Evolutionary conservation across 2,329 filamentous ascomycete genomes (phyloP), one percentile per base, ranked within the genome.

Genomic region (Colletotrichum tofieldiae): DNA sequence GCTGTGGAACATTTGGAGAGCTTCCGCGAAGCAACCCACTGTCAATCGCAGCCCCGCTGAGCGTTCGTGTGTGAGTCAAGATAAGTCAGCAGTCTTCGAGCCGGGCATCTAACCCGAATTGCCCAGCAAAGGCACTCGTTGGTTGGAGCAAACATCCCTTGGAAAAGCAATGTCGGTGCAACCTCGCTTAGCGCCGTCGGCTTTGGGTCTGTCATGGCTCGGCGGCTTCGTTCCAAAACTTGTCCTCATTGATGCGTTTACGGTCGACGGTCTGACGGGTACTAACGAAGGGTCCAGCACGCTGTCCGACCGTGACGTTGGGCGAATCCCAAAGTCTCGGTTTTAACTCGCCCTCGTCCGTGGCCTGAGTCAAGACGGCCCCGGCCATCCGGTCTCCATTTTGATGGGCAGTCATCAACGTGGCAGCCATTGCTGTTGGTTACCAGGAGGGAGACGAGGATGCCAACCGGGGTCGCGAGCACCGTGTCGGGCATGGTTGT

Each of bases 211-310:
- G n/a, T 32, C 23, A 29, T 18, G 26, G 37, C 62, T 41, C 23
- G 23, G 23, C 32, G 41, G 43, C 20, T 29, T 51, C n/a, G 9
- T 47, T 16, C 55, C 43, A 35, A 37, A 35, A 37, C 55, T 55
- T 62, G 35, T 39, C 51, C 64, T 71, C 56, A 71, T 71, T 71
- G 68, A 56, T 56, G 26, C 35, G 41, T 56, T 62, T 71, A 71
- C 68, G 61, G 45, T 39, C 23, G 26, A 60, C 39, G 35, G 45
- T 66, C n/a, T n/a, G 37, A 43, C 16, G 35, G 39, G 18, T 32
- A 18, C 35, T 16, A n/a, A 65, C 20, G 67, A 16, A 49, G 12
- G 29, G 41, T 49, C 55, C 41, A 23, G 54, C 32, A 61, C 12
- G 18, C 29, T 65, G 47, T 49, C 63, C 63, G 41, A 67, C 55